Conservation (phyloP, 2,329 filamentous ascomycete species). For the Diaporthe vexans region DNA sequence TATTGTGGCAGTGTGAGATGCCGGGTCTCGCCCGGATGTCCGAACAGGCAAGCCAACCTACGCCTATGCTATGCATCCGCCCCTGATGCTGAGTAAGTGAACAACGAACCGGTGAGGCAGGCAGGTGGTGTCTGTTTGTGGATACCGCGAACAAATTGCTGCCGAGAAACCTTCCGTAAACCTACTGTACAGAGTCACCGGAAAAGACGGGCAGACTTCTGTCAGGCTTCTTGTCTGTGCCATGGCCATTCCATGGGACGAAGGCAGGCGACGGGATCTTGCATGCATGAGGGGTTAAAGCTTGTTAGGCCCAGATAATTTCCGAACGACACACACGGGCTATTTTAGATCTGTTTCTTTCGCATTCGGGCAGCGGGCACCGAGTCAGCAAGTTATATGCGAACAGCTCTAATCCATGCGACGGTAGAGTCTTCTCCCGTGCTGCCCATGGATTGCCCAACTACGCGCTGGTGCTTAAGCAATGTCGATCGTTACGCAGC, state of each 20-base stretch:
- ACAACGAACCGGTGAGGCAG: not conserved
- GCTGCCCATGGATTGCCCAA: not conserved
- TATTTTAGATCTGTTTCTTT: slow-evolving; percentile 18
- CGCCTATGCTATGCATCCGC: not conserved
- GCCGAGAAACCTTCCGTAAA: not conserved
- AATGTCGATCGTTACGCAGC: slow-evolving; percentile 24
- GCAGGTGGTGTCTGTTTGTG: not conserved
- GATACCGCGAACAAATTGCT: not conserved
- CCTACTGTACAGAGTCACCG: not conserved
- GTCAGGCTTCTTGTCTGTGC: slow-evolving; percentile 18
- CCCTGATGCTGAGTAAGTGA: not conserved
- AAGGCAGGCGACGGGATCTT: slow-evolving; percentile 16
- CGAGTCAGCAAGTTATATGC: slow-evolving; percentile 1
- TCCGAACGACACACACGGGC: slow-evolving; percentile 16
- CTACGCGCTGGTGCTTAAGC: not conserved
- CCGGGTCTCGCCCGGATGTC: slow-evolving; percentile 19
- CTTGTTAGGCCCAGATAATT: slow-evolving; percentile 21
- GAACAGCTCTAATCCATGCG: slow-evolving; percentile 8
- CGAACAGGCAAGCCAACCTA: not conserved
- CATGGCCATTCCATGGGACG: not conserved
- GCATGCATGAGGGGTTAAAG: slow-evolving; percentile 21
- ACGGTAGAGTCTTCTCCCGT: slow-evolving; percentile 4
- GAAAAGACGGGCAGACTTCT: slow-evolving; percentile 24
- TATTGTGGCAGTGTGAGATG: slow-evolving; percentile 20
- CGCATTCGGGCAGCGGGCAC: slow-evolving; percentile 7